Evolutionary conservation across 352 stramenopile genomes (phyloP).

Genomic region (Phytophthora cactorum): DNA sequence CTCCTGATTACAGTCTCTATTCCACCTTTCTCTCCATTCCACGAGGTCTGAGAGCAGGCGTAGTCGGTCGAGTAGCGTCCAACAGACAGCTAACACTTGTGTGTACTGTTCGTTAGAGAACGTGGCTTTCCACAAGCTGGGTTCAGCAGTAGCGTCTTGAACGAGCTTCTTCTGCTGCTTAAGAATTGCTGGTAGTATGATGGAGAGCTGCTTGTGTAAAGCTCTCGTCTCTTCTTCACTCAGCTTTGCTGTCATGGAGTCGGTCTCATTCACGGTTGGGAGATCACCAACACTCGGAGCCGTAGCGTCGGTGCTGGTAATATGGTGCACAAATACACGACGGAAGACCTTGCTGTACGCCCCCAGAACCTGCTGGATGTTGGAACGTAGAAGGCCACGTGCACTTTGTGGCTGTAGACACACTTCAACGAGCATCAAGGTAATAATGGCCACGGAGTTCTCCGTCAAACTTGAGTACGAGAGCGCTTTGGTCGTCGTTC

Average conservation of each 20-base stretch:
- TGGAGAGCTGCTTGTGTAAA: slow-evolving; percentile 49
- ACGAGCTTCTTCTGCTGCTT: slow-evolving; percentile 59
- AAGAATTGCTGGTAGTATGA: slow-evolving; percentile 42
- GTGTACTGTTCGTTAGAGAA: slow-evolving; percentile 67
- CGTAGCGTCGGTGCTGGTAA: slow-evolving; percentile 31
- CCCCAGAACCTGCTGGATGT: slow-evolving; percentile 56
- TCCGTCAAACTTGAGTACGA: slow-evolving; percentile 73
- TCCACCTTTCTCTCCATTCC: slow-evolving; percentile 56
- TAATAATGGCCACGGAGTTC: slow-evolving; percentile 73
- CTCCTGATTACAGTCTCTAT: slow-evolving; percentile 15
- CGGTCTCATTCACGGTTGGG: slow-evolving; percentile 17
- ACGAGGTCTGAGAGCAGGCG: slow-evolving; percentile 70
- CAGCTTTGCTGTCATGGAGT: slow-evolving; percentile 16
- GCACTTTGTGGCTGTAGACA: slow-evolving; percentile 58
- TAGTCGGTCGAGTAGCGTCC: slow-evolving; percentile 58
- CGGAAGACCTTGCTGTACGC: slow-evolving; percentile 51
- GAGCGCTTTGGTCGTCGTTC: slow-evolving; percentile 26
- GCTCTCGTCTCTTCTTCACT: slow-evolving; percentile 34
- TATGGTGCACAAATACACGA: slow-evolving; percentile 60
- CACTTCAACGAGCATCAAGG: slow-evolving; percentile 67
- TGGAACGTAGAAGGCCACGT: slow-evolving; percentile 54
- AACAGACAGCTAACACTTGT: slow-evolving; percentile 48
- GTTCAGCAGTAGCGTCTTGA: slow-evolving; percentile 56
- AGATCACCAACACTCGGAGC: slow-evolving; percentile 15
- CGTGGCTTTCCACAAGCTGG: slow-evolving; percentile 56